Evolutionary conservation across 345 rosid genomes (phyloP).

Genomic region (Geranium rotundifolium): DNA sequence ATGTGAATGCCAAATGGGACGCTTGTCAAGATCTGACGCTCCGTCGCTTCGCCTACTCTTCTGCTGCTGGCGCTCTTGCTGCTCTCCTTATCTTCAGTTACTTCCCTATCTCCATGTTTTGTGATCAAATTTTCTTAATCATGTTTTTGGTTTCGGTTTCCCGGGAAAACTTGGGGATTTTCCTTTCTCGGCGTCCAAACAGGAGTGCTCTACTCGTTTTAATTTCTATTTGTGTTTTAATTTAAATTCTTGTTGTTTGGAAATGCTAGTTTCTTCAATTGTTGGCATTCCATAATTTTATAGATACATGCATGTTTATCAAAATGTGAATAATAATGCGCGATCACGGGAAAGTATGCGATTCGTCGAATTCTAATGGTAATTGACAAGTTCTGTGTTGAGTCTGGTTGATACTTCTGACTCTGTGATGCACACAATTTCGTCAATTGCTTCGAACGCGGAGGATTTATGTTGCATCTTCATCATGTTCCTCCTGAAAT

Average conservation of each 20-base stretch:
- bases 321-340: too few species aligned
- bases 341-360: too few species aligned
- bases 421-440: neutral
- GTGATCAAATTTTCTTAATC: neutral
- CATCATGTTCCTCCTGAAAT: neutral
- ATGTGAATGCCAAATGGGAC: constrained; percentile 79
- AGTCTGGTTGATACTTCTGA: too few species aligned
- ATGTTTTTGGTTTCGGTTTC: neutral
- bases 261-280: neutral
- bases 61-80: constrained; percentile 67
- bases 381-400: too few species aligned
- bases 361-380: too few species aligned
- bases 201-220: neutral
- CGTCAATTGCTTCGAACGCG: neutral
- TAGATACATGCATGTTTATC: too few species aligned
- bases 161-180: neutral
- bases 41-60: constrained; percentile 74
- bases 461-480: neutral
- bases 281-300: too few species aligned
- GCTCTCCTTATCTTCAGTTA: constrained; percentile 86
- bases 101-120: constrained; percentile 6
- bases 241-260: neutral
- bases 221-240: too few species aligned
- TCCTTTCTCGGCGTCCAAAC: neutral
- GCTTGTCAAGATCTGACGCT: constrained; percentile 75